A percentile compares a stretch with the other conserved stretches of the same genome.
Conservation (phyloP, 139 green algal genomes). For the Asterochloris sp. region DNA sequence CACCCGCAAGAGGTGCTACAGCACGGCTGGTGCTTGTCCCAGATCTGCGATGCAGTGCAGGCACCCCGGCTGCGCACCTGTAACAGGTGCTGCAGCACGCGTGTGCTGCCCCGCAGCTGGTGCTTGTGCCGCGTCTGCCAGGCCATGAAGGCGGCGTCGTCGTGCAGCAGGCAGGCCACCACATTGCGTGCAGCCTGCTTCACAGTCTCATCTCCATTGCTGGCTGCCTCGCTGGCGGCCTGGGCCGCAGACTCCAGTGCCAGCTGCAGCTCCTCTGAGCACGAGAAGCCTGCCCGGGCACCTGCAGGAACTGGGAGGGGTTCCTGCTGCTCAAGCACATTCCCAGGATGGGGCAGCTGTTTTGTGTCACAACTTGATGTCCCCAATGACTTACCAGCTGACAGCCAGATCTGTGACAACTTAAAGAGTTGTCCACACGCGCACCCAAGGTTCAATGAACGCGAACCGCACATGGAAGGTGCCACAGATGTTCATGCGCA, state of each 20-base stretch:
- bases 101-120: constrained; percentile 27
- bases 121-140: constrained; percentile 41
- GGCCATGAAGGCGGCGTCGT: constrained; percentile 12
- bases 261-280: not conserved
- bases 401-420: too few species aligned
- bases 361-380: too few species aligned
- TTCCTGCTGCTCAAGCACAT: too few species aligned
- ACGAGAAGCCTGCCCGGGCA: not conserved
- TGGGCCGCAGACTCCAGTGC: constrained; percentile 12
- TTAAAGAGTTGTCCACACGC: too few species aligned
- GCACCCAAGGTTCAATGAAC: too few species aligned
- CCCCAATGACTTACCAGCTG: too few species aligned
- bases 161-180: constrained; percentile 9
- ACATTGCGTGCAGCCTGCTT: constrained; percentile 18
- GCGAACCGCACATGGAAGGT: too few species aligned
- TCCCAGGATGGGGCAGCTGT: too few species aligned
- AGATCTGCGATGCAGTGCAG: constrained; percentile 4
- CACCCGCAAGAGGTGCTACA: not conserved
- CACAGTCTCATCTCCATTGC: constrained; percentile 11
- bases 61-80: not conserved
- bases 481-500: too few species aligned
- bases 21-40: not conserved
- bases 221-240: constrained; percentile 6
- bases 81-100: constrained; percentile 30
- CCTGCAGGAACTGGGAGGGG: too few species aligned